Percentiles rank a stretch among this genome's conserved stretches.
Conservation (phyloP, 805 yeast genomes). For the Candida schatavii region DNA sequence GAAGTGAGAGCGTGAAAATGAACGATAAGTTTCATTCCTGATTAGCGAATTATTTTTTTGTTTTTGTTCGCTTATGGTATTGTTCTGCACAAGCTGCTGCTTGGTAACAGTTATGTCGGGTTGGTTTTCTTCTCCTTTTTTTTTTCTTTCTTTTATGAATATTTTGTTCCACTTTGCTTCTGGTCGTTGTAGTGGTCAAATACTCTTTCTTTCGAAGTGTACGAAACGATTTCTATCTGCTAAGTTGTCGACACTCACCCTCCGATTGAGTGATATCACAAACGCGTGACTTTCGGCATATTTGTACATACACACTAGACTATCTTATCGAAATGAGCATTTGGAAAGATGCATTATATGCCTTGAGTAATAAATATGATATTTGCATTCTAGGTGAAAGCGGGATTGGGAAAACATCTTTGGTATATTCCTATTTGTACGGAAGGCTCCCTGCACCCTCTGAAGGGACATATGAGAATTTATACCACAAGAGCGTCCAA, state of each 20-base stretch:
- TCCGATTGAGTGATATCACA: too few species aligned
- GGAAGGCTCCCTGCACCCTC: constrained; percentile 15
- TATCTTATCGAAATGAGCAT: not conserved
- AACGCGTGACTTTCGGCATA: not conserved
- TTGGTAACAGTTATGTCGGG: too few species aligned
- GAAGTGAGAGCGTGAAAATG: too few species aligned
- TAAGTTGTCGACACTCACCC: too few species aligned
- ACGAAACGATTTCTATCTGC: too few species aligned
- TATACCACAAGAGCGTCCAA: constrained; percentile 19
- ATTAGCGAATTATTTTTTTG: too few species aligned
- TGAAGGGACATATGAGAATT: constrained; percentile 22
- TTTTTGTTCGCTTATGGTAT: not conserved
- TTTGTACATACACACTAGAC: too few species aligned
- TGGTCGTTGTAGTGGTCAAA: too few species aligned
- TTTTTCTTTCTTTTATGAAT: too few species aligned
- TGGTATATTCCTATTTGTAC: constrained; percentile 24
- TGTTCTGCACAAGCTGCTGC: not conserved
- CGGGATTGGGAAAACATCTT: constrained; percentile 23
- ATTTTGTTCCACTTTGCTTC: not conserved
- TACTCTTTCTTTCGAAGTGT: too few species aligned
- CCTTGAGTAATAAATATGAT: constrained; percentile 18
- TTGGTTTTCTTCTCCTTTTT: not conserved
- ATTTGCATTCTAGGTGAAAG: constrained; percentile 28
- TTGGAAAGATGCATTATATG: constrained; percentile 11
- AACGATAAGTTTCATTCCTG: not conserved